Conservation (phyloP, 192 early-diverging fungal genomes). For the Rhizophagus sp. region DNA sequence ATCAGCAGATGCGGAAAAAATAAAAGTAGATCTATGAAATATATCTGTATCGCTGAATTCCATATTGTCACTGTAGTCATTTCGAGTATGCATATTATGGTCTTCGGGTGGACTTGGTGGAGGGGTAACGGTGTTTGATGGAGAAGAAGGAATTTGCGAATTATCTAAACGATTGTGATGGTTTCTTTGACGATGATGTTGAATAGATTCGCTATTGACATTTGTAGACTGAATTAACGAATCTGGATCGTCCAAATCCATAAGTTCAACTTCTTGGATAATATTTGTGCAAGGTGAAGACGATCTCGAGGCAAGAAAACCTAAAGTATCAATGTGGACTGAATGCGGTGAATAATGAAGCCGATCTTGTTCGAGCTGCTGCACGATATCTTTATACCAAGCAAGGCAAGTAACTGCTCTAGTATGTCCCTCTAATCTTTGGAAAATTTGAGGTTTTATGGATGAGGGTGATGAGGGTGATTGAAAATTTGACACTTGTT, state of each 20-base stretch:
- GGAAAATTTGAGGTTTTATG: slow-evolving; percentile 8
- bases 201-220: background rate
- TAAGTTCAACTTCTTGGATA: background rate
- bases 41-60: background rate
- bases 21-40: background rate
- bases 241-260: slow-evolving; percentile 10
- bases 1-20: slow-evolving; percentile 12
- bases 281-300: background rate
- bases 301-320: background rate
- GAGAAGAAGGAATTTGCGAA: background rate
- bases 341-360: background rate
- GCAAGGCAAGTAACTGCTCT: slow-evolving; percentile 16
- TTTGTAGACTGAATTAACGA: background rate
- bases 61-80: background rate
- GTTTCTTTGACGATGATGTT: background rate
- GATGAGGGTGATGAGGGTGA: background rate
- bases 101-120: background rate
- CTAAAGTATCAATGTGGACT: background rate
- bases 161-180: background rate
- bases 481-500: background rate
- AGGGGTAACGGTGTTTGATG: background rate
- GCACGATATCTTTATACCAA: slow-evolving; percentile 13
- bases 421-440: slow-evolving; percentile 1
- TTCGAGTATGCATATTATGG: background rate
- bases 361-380: background rate